These are phyloP conservation scores for Beauveria sp. DNA, from an alignment of 2,329 filamentous ascomycete genomes.

Conservation along the genomic window DNA sequence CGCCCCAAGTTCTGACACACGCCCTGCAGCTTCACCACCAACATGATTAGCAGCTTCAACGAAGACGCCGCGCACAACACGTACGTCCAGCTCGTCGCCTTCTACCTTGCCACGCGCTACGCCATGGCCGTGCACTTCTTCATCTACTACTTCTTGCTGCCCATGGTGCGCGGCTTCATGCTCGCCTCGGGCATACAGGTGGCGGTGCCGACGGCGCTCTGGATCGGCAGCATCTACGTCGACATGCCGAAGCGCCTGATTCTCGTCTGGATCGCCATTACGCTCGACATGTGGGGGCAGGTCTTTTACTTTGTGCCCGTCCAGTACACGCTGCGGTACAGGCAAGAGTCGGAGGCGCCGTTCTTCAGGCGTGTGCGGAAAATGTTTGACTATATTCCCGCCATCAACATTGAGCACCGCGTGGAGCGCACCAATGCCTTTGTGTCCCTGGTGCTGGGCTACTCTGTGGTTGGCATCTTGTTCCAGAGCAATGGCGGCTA, in stretches of 20 bases:
- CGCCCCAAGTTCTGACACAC: too few species aligned
- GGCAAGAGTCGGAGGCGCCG: conserved; percentile 11
- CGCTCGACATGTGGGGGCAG: conserved; percentile 43
- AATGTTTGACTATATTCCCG: conserved; percentile 52
- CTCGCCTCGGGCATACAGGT: conserved; percentile 36
- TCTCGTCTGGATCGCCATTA: conserved; percentile 48
- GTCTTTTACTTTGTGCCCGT: conserved; percentile 35
- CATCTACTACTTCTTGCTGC: conserved; percentile 38
- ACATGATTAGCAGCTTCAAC: conserved; percentile 50
- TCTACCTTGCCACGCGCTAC: conserved; percentile 51
- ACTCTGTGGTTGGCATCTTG: conserved; percentile 53
- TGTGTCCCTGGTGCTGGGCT: conserved; percentile 57
- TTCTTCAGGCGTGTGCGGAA: conserved; percentile 21
- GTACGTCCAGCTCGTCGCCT: conserved; percentile 50
- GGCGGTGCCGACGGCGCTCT: conserved; percentile 43
- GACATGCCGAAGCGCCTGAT: conserved; percentile 45
- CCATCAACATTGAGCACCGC: conserved; percentile 58
- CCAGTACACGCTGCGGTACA: conserved; percentile 17
- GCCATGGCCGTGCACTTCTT: conserved; percentile 42
- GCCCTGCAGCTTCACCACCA: conserved; percentile 45
- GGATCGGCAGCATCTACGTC: conserved; percentile 53
- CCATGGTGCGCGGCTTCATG: conserved; percentile 52
- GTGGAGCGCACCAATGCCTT: conserved; percentile 58
- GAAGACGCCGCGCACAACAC: conserved; percentile 36
- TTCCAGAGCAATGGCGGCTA: conserved; percentile 44